These are phyloP conservation scores for Clitopilus passeckerianus DNA, from an alignment of 768 basidiomycete genomes.

Conservation along the genomic window DNA sequence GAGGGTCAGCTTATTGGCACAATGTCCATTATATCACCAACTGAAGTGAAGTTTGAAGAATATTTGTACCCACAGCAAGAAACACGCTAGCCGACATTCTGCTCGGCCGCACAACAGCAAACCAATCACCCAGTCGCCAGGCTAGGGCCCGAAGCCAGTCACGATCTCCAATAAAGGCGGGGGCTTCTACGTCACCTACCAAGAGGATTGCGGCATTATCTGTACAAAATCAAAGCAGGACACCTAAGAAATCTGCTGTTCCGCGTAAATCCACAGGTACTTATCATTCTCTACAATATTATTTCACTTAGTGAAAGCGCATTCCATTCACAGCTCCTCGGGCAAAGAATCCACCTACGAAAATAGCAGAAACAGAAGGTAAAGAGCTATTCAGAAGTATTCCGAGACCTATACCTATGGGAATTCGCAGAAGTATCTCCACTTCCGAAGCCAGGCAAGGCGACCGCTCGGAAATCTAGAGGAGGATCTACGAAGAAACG, in stretches of 20 bases:
- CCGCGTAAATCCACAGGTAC: background rate
- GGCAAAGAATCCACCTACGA: background rate
- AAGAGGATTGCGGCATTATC: background rate
- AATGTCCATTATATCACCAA: background rate
- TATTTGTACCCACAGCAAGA: slow-evolving; percentile 45
- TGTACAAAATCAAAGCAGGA: background rate
- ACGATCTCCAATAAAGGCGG: background rate
- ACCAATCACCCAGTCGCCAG: background rate
- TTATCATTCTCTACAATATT: background rate
- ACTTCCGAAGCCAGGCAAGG: too few relatives aligned
- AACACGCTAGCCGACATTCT: slow-evolving; percentile 51
- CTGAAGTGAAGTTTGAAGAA: slow-evolving; percentile 23
- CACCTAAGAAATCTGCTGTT: background rate
- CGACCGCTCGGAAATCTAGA: too few relatives aligned
- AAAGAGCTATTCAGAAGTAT: too few relatives aligned
- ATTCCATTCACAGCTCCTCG: background rate
- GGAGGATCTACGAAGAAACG: too few relatives aligned
- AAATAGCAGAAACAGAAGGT: too few relatives aligned
- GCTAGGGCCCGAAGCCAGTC: background rate
- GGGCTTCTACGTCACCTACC: background rate
- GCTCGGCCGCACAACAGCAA: slow-evolving; percentile 33
- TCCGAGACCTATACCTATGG: too few relatives aligned
- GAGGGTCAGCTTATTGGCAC: slow-evolving; percentile 39
- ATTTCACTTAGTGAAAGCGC: too few relatives aligned
- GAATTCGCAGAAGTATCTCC: too few relatives aligned